These are phyloP conservation scores for Blastomyces parvus DNA, from an alignment of 2,329 filamentous ascomycete genomes.

Conservation along the genomic window DNA sequence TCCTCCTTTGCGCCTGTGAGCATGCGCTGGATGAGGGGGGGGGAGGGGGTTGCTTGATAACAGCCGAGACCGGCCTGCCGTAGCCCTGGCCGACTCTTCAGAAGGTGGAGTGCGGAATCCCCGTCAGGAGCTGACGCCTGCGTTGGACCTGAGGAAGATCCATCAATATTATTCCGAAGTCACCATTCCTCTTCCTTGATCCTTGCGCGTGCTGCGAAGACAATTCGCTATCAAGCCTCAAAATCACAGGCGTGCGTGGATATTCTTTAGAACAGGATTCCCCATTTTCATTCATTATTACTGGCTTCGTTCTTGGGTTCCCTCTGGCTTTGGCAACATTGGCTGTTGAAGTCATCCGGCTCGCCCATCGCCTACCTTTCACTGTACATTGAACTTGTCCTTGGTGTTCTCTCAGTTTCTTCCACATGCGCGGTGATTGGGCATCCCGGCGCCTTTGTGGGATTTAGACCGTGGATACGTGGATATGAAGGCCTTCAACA, in stretches of 20 bases:
- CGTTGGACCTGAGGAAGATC: neutral
- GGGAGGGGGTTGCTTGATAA: neutral
- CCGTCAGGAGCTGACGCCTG: neutral
- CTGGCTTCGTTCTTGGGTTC: neutral
- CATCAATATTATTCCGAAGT: neutral
- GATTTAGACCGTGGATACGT: neutral
- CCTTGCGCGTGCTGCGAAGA: neutral
- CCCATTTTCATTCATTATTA: neutral
- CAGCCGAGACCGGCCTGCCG: neutral
- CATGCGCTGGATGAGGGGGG: neutral
- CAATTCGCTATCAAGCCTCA: no score
- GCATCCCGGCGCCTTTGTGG: neutral
- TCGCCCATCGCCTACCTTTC: neutral
- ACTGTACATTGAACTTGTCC: neutral
- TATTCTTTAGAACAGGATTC: neutral
- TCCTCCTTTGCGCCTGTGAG: neutral
- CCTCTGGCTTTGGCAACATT: neutral
- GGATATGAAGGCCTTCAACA: slow-evolving; percentile 3
- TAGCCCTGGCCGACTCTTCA: neutral
- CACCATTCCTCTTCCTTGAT: neutral
- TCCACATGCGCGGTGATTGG: neutral
- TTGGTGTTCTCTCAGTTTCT: neutral
- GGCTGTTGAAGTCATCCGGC: neutral
- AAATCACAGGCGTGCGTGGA: neutral
- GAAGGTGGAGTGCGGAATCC: neutral